Evolutionary conservation across 1,284 basidiomycete genomes (phyloP).

Genomic region (Ganoderma multipileum): DNA sequence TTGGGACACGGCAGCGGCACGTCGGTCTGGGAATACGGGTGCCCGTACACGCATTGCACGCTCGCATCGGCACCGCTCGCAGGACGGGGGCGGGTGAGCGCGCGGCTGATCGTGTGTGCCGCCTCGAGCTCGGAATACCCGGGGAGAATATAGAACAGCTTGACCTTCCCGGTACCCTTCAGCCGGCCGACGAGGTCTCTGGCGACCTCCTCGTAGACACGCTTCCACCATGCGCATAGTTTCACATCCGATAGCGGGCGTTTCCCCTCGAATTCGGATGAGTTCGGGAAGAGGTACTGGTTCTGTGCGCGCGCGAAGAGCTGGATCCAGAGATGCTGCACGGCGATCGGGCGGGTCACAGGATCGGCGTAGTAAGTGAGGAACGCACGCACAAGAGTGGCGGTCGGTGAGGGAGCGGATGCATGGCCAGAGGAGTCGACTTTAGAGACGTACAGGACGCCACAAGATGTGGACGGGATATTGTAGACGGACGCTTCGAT

Average conservation of each 20-base stretch:
- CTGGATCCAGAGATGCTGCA: slow-evolving; percentile 76
- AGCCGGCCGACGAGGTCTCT: slow-evolving; percentile 41
- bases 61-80: slow-evolving; percentile 12
- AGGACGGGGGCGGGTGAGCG: slow-evolving; percentile 32
- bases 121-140: slow-evolving; percentile 79
- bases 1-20: slow-evolving; percentile 64
- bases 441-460: slow-evolving; percentile 92
- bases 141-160: slow-evolving; percentile 75
- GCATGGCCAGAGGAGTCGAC: slow-evolving; percentile 92
- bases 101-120: slow-evolving; percentile 54
- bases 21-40: slow-evolving; percentile 72
- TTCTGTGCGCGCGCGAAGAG: slow-evolving; percentile 91
- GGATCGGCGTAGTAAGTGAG: slow-evolving; percentile 74
- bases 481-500: slow-evolving; percentile 87
- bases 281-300: slow-evolving; percentile 96
- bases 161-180: slow-evolving; percentile 38
- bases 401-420: slow-evolving; percentile 64
- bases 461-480: slow-evolving; percentile 69
- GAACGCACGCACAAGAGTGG: slow-evolving; percentile 72
- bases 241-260: slow-evolving; percentile 79
- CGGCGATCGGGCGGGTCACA: slow-evolving; percentile 63
- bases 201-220: slow-evolving; percentile 67
- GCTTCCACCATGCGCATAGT: slow-evolving; percentile 95
- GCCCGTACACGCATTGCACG: slow-evolving; percentile 73
- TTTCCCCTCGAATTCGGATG: slow-evolving; percentile 78